Base-by-base conservation (phyloP, 768 basidiomycete genomes). In the Tylopilus balloui region DNA sequence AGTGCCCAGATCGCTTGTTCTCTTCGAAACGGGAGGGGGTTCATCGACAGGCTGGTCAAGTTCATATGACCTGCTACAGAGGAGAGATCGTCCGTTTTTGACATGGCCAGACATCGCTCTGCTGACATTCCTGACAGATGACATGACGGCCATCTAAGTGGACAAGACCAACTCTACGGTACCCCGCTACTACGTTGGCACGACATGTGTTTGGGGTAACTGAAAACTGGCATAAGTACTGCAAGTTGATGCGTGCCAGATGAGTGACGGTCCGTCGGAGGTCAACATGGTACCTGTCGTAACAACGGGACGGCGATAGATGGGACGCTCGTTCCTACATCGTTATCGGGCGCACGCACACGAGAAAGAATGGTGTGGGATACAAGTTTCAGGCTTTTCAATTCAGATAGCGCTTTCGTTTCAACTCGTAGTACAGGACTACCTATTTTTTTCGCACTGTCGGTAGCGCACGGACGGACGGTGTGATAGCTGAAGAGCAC, bases 401-500 rank as follows among this genome's bases (percentile, higher is more conserved):
- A 46, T 50, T 15, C 12, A 24, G 36, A 38, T 53, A 41, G 49
- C 37, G 24, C 20, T 32, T 40, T 32, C 25, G 59, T 62, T 60
- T 60, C 59, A 50, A 43, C 24, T 53, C 35, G n/a, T n/a, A n/a
- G n/a, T 28, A n/a, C 51, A 60, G 51, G 55, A 45, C 34, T 21
- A 32, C 28, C 44, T 49, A 44, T 54, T 43, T 51, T 40, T 19
- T 36, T 43, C 52, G 39, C 52, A 45, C 47, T 32, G n/a, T 24
- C 60, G 61, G 60, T 61, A 57, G 58, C 58, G 62, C 57, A 50
- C 58, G 54, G 53, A 39, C 36, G 43, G 29, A n/a, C 27, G 32
- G 6, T 27, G 36, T 39, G 42, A 39, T 10, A 20, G 14, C 23
- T 28, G 43, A 23, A 27, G 24, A n/a, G 42, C 29, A 4, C n/a